Evolutionary conservation across 2,329 filamentous ascomycete genomes (phyloP).

Genomic region (Paracoccidioides lutzii): DNA sequence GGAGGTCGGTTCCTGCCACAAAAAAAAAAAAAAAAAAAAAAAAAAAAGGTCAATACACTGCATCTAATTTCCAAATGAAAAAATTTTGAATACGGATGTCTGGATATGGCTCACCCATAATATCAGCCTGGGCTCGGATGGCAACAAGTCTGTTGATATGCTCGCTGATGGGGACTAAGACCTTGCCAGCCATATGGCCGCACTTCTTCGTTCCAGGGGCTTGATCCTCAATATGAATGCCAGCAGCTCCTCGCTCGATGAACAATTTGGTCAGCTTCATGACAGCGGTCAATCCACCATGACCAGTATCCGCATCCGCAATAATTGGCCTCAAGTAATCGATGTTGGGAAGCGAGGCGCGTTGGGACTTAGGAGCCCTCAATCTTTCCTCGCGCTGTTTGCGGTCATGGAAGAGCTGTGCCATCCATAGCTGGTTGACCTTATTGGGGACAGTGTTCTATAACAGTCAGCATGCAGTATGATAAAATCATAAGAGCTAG

Average conservation of each 20-base stretch:
- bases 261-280: constrained; percentile 99
- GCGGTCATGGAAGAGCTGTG: constrained; percentile 97
- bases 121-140: constrained; percentile 93
- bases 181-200: constrained; percentile 98
- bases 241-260: constrained; percentile 87
- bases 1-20: constrained; percentile 57
- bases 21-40: not conserved
- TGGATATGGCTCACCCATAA: constrained; percentile 57
- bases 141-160: constrained; percentile 96
- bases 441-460: constrained; percentile 98
- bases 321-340: constrained; percentile 95
- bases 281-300: constrained; percentile 92
- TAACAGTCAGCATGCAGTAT: constrained; percentile 8
- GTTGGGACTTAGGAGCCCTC: constrained; percentile 58
- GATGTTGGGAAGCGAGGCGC: constrained; percentile 60
- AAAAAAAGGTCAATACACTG: too few species aligned
- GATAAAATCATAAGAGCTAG: not conserved
- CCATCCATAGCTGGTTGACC: constrained; percentile 93
- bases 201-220: constrained; percentile 98
- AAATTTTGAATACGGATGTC: not conserved
- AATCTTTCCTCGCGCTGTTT: constrained; percentile 96
- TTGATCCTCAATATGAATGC: constrained; percentile 98
- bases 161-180: constrained; percentile 89
- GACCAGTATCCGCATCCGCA: constrained; percentile 92
- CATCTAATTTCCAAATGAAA: not conserved